phyloP scores from a whole-genome alignment of 306 rosid genomes.

The Casuarina glauca region DNA sequence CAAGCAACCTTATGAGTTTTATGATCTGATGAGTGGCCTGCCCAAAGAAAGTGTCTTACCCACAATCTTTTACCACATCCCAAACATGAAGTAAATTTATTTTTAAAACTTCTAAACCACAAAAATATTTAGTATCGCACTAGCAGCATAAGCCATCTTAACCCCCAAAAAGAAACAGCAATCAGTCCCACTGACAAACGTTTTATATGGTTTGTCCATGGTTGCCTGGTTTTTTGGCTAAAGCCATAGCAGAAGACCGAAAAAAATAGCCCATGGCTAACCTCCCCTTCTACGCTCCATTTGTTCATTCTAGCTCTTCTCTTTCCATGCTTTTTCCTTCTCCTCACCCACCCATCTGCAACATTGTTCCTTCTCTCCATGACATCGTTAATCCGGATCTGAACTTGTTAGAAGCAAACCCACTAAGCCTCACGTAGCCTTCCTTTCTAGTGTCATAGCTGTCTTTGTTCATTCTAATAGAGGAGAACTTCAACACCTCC shows the following conservation, averaged over 20 bases:
- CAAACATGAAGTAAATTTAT: slow-evolving; percentile 24
- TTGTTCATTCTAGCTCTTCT: background rate
- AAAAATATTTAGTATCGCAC: background rate
- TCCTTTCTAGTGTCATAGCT: background rate
- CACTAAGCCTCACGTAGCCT: background rate
- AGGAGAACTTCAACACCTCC: background rate
- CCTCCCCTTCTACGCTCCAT: too few species aligned
- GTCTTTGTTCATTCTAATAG: background rate
- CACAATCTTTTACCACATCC: too few species aligned
- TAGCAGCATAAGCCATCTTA: background rate
- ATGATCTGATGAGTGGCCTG: too few species aligned
- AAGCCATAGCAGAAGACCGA: too few species aligned
- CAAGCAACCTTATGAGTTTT: too few species aligned
- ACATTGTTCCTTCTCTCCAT: background rate
- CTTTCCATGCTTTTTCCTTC: background rate
- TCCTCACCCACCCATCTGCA: background rate
- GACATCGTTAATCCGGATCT: background rate
- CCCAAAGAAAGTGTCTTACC: too few species aligned
- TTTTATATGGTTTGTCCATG: background rate
- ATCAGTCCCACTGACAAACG: background rate
- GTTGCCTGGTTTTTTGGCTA: too few species aligned
- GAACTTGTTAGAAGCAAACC: background rate
- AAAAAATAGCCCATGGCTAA: too few species aligned
- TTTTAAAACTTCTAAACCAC: background rate
- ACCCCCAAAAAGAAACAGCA: background rate